Base-by-base conservation (phyloP, 2,329 filamentous ascomycete genomes). In the Alternaria solani region DNA sequence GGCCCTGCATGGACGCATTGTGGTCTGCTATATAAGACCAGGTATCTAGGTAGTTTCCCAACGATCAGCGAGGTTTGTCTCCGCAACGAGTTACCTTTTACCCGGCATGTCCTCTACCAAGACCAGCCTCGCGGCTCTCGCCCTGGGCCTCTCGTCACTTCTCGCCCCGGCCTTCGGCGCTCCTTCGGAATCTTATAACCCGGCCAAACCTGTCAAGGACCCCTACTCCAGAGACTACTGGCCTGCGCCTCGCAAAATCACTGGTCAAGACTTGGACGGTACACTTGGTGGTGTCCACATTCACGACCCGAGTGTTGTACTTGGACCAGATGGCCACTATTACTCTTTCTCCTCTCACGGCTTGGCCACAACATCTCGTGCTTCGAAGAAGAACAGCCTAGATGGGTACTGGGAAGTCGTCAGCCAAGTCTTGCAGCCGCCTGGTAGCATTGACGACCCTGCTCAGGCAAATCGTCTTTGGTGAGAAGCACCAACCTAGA, bases 281-380 rank as follows among this genome's bases (percentile, higher is more conserved):
- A 16, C 38, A 38, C 55, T 58, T 53, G 55, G 55, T 38, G 55
- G 55, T 46, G 55, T 58, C 28, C 55, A 58, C 41, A 58, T 58
- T 3, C 55, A 58, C 12, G 55, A 58, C 41, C 55, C 55, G 8
- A 58, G 55, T 58, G 23, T 58, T 36, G 55, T 53, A 48, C 55
- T 58, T 38, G 55, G 55, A 41, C 55, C 55, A 5, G 55, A 58
- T 39, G 55, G 48, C n/a, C 55, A 58, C n/a, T 58, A 58, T 39
- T 58, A 58, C 42, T 38, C 55, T 23, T 58, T 58, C 30, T 58
- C 55, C 6, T 58, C 55, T 53, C 55, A 58, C 23, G 55, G 55
- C 16, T 53, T 58, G 25, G 55, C 39, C 49, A 58, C 55, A 14
- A 58, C 30, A 5, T 58, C 55, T 14, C 55, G 55, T 46, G 55